Conservation (phyloP, 352 stramenopile genomes). For the Globisporangium recalcitrans region DNA sequence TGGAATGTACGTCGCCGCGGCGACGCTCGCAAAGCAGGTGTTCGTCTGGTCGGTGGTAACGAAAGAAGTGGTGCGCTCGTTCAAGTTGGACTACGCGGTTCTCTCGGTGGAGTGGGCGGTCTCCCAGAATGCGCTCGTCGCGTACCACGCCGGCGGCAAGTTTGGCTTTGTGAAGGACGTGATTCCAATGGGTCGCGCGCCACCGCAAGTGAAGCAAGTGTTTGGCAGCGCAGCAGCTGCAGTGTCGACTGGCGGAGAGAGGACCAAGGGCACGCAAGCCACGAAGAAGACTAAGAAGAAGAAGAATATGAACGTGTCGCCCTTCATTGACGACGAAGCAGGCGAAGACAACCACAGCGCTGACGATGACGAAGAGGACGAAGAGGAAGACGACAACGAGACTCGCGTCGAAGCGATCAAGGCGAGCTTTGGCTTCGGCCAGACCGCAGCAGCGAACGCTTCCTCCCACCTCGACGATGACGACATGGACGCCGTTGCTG, state of each 20-base stretch:
- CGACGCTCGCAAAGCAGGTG: slow-evolving; percentile 64
- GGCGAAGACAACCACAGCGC: slow-evolving; percentile 27
- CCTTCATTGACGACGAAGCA: slow-evolving; percentile 50
- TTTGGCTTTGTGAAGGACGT: slow-evolving; percentile 64
- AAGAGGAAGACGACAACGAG: slow-evolving; percentile 53
- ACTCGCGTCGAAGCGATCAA: slow-evolving; percentile 78
- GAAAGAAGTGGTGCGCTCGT: slow-evolving; percentile 47
- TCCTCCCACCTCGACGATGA: slow-evolving; percentile 19
- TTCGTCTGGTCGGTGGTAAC: slow-evolving; percentile 62
- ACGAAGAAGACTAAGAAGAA: slow-evolving; percentile 24
- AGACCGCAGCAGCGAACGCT: slow-evolving; percentile 20
- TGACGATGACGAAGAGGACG: slow-evolving; percentile 27
- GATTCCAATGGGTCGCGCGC: slow-evolving; percentile 47
- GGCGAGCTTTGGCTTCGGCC: slow-evolving; percentile 72
- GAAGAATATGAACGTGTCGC: slow-evolving; percentile 22
- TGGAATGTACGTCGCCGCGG: slow-evolving; percentile 63
- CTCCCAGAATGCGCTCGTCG: slow-evolving; percentile 46
- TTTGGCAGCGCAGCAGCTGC: background rate
- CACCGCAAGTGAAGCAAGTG: slow-evolving; percentile 43
- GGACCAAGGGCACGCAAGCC: slow-evolving; percentile 2
- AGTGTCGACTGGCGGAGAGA: background rate
- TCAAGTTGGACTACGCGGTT: slow-evolving; percentile 51
- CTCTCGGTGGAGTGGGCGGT: slow-evolving; percentile 57
- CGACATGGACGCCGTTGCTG: background rate
- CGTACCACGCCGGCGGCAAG: slow-evolving; percentile 54